Percentiles rank a stretch among this genome's conserved stretches.
Evolutionary conservation across 352 stramenopile genomes (phyloP).

Genomic region (Globisporangium paroecandrum): DNA sequence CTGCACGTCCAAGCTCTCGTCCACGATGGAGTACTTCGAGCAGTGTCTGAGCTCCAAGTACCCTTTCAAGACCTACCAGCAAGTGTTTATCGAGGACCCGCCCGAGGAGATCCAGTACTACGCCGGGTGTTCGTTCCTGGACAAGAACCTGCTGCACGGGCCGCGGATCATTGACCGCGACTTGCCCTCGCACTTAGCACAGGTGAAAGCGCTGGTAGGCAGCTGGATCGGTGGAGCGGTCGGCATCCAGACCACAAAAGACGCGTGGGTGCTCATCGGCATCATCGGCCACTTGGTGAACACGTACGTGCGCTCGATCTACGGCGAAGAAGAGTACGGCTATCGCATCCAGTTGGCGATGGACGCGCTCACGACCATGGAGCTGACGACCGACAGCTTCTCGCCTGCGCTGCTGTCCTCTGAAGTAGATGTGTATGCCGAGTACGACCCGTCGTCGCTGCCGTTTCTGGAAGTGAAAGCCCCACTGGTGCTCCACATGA

Average conservation of each 20-base stretch:
- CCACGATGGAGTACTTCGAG: constrained; percentile 79
- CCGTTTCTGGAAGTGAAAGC: constrained; percentile 81
- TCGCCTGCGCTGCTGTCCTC: constrained; percentile 64
- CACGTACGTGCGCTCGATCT: constrained; percentile 74
- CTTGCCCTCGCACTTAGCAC: constrained; percentile 72
- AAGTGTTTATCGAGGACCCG: constrained; percentile 84
- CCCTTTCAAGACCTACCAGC: constrained; percentile 85
- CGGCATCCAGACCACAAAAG: constrained; percentile 80
- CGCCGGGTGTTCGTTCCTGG: constrained; percentile 61
- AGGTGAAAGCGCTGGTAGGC: constrained; percentile 73
- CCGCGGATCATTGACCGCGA: constrained; percentile 79
- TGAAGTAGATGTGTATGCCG: constrained; percentile 81
- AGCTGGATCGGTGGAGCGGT: constrained; percentile 80
- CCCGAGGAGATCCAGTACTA: constrained; percentile 71
- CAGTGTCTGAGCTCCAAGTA: constrained; percentile 63
- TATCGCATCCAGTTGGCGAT: constrained; percentile 85
- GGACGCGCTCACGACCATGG: constrained; percentile 83
- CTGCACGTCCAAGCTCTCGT: constrained; percentile 67
- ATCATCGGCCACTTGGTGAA: constrained; percentile 81
- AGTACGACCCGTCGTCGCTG: constrained; percentile 71
- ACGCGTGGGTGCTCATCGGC: constrained; percentile 81
- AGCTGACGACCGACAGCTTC: constrained; percentile 62
- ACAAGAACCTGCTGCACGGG: constrained; percentile 79
- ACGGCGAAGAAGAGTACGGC: constrained; percentile 81
- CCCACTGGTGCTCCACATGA: constrained; percentile 84